Base-by-base conservation (phyloP, 495 filamentous ascomycete genomes). In the Penicillium riverlandense region DNA sequence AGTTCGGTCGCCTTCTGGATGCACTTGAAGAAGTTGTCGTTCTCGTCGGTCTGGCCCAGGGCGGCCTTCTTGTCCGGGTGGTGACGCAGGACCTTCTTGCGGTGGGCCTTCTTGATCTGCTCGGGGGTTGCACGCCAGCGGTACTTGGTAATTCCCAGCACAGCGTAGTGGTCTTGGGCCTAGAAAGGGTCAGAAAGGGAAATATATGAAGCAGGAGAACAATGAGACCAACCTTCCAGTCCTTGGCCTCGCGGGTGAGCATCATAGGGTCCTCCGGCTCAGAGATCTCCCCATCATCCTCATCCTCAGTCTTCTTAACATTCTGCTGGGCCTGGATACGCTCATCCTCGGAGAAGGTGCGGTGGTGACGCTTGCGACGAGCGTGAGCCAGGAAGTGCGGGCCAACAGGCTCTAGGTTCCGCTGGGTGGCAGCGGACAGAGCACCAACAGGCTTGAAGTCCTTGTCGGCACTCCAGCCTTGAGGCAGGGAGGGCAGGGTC, bases 1-100 rank as follows among this genome's bases (percentile, higher is more conserved):
- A 96, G 74, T 61, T 98, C 92, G 57, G 83, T 91, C 47, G 92
- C 92, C 66, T 95, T 96, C 74, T 98, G 92, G 65, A 98, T 98
- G 68, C 92, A 98, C 78, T 98, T 98, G 84, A 98, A 98, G 78
- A 98, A 98, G 56, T 83, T 85, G 69, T 98, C 92, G 70, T 95
- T 90, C 67, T 98, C 90, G 51, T 82, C 82, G 48, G 73, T 77
- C 48, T 92, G 88, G 32, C 67, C 66, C 40, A 82, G 76, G 32
- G 92, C 91, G 28, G 92, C 92, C 72, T 92, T 95, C 84, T 98
- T 98, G 61, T 98, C 92, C 43, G 92, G 92, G 62, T 98, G 92
- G 65, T 98, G 92, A 71, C 87, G 89, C 32, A 98, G 84, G 44
- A 97, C 92, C 83, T 98, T 98, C 82, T 96, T 96, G 70, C 92